Conservation (phyloP, 139 green algal species). For the Coelastrella sp. region DNA sequence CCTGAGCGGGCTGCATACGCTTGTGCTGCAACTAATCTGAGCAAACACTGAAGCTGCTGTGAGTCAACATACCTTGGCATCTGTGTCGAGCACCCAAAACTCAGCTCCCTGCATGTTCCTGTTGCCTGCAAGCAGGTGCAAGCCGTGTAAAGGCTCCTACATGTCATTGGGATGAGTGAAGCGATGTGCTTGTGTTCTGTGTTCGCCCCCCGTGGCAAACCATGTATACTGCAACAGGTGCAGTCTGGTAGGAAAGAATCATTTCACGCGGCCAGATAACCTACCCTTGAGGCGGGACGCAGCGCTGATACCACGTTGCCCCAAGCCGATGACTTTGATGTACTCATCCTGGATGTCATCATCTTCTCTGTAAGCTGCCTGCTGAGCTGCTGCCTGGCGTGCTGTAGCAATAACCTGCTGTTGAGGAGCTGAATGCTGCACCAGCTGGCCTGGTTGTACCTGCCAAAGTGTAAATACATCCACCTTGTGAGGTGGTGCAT, state of each 20-base stretch:
- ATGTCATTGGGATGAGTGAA: no score
- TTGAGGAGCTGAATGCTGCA: not conserved
- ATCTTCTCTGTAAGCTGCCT: not conserved
- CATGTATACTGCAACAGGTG: no score
- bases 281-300: slow-evolving; percentile 66
- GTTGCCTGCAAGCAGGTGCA: slow-evolving; percentile 53
- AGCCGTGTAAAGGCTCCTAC: not conserved
- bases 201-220: no score
- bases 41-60: not conserved
- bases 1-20: no score
- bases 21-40: not conserved
- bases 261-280: not conserved
- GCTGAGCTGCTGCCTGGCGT: not conserved
- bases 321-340: slow-evolving; percentile 76
- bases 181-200: no score
- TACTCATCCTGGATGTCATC: slow-evolving; percentile 16
- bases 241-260: no score
- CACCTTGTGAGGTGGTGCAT: no score
- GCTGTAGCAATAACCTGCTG: not conserved
- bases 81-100: slow-evolving; percentile 62
- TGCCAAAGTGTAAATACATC: not conserved
- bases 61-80: slow-evolving; percentile 46
- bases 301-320: slow-evolving; percentile 71
- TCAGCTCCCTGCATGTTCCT: slow-evolving; percentile 33
- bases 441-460: not conserved